A percentile compares a stretch with the other conserved stretches of the same genome.
Evolutionary conservation across 2,329 filamentous ascomycete species (phyloP).

Genomic region (Ophiostoma ulmi): DNA sequence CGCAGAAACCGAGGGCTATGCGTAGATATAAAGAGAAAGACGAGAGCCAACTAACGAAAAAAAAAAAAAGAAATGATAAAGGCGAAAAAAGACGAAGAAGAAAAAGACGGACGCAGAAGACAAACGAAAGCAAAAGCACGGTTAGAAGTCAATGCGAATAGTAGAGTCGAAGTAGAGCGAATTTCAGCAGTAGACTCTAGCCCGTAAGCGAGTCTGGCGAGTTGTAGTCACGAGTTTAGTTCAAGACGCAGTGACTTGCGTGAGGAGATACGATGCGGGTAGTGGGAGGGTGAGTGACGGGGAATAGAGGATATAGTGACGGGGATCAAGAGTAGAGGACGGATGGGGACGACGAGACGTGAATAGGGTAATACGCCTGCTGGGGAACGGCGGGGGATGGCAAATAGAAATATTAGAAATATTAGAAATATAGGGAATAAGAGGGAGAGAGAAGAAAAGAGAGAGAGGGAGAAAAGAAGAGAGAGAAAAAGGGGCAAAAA

Average conservation of each 20-base stretch:
- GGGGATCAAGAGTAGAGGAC: not conserved
- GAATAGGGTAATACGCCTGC: too few relatives aligned
- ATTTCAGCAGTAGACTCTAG: not conserved
- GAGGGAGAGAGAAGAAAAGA: not conserved
- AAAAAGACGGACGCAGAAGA: not conserved
- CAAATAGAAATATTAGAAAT: not conserved
- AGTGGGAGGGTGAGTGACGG: not conserved
- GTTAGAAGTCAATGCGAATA: slow-evolving; percentile 16
- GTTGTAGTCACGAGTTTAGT: not conserved
- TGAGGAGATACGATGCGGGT: not conserved
- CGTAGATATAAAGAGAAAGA: not conserved
- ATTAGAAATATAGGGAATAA: not conserved
- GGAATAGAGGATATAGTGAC: too few relatives aligned
- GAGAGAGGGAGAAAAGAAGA: not conserved
- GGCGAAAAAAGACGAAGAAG: not conserved
- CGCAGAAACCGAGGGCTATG: not conserved
- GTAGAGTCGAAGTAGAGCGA: slow-evolving; percentile 3
- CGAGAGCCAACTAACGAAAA: not conserved
- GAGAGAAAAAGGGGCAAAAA: not conserved
- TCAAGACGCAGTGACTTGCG: not conserved
- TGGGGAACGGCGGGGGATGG: not conserved
- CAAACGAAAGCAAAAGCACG: not conserved
- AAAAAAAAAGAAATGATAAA: not conserved
- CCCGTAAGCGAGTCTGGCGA: not conserved
- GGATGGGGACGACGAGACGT: not conserved